These are phyloP conservation scores for Datura wrightii DNA, from an alignment of 257 asterid species.

Conservation along the genomic window DNA sequence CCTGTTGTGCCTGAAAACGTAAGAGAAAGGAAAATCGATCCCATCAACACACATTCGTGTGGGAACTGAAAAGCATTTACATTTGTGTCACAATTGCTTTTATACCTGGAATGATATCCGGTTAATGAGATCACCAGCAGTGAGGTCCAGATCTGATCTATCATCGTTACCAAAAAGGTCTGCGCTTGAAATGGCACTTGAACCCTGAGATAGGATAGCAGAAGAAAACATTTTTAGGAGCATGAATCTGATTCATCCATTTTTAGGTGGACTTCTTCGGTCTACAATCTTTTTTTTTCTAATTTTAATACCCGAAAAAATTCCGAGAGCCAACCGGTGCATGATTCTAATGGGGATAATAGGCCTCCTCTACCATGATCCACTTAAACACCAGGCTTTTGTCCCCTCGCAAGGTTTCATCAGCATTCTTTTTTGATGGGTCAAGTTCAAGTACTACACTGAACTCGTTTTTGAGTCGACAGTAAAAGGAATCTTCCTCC, in stretches of 20 bases:
- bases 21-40: neutral
- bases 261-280: neutral
- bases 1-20: conserved; percentile 87
- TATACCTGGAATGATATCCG: conserved; percentile 94
- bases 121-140: conserved; percentile 84
- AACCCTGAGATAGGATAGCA: conserved; percentile 59
- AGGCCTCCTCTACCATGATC: neutral
- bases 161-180: conserved; percentile 75
- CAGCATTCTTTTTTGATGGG: neutral
- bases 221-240: conserved; percentile 10
- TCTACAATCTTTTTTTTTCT: neutral
- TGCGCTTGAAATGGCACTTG: conserved; percentile 91
- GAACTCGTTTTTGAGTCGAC: neutral
- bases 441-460: neutral
- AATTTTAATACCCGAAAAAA: neutral
- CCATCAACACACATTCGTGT: neutral
- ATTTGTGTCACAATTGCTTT: neutral
- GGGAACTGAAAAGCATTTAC: neutral
- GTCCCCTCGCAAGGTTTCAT: neutral
- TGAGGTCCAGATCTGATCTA: conserved; percentile 53
- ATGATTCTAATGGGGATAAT: neutral
- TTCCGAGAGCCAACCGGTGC: neutral
- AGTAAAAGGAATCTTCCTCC: neutral
- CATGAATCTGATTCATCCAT: neutral
- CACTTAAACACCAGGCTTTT: neutral